Evolutionary conservation across 2,329 filamentous ascomycete genomes (phyloP).

Genomic region (Aspergillus japonicus): DNA sequence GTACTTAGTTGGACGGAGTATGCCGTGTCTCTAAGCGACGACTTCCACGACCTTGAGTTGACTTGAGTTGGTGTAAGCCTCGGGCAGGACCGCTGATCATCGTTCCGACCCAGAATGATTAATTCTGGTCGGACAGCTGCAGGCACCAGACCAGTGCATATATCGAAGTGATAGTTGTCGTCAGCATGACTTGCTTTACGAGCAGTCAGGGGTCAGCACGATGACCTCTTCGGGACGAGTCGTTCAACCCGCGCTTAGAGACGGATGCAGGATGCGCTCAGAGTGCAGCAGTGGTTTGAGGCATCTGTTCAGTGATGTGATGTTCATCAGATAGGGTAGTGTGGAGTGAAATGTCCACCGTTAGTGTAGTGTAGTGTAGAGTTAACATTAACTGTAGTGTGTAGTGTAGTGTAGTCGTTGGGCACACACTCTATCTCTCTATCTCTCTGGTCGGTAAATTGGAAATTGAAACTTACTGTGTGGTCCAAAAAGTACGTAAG

Average conservation of each 20-base stretch:
- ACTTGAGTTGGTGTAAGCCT: too few species aligned
- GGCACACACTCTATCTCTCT: too few species aligned
- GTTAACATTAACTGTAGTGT: too few species aligned
- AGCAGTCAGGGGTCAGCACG: background rate
- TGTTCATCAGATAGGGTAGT: too few species aligned
- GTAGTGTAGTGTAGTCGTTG: too few species aligned
- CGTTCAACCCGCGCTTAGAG: background rate
- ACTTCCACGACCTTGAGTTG: too few species aligned
- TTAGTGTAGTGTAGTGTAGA: too few species aligned
- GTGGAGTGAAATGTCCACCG: too few species aligned
- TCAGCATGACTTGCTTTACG: background rate
- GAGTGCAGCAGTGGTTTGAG: background rate
- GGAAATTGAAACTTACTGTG: constrained; percentile 5
- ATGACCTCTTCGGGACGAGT: background rate
- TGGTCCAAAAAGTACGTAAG: background rate
- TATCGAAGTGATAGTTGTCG: background rate
- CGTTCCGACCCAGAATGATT: background rate
- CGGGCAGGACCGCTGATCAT: background rate
- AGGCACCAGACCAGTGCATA: background rate
- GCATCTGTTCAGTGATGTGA: too few species aligned
- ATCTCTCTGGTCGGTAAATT: background rate
- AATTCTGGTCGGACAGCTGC: background rate
- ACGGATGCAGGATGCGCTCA: background rate
- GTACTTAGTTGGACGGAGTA: background rate
- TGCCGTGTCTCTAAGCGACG: background rate